Percentiles rank a stretch among this genome's conserved stretches.
Evolutionary conservation across 495 filamentous ascomycete genomes (phyloP).

Genomic region (Cetradonia linearis): DNA sequence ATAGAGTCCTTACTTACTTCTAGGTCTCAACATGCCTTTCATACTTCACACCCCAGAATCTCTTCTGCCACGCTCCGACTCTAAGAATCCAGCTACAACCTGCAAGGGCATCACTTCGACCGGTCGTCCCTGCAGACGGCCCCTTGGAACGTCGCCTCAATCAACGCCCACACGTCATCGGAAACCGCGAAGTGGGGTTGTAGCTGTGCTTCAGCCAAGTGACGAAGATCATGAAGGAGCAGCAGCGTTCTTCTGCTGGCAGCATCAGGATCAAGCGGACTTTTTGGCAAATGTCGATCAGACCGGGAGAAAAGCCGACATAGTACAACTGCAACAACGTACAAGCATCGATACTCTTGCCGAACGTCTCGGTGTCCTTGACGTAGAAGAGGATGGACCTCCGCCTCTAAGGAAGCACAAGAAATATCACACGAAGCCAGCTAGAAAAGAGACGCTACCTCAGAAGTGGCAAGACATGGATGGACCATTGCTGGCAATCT

Average conservation of each 20-base stretch:
- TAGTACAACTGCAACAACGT: conserved; percentile 41
- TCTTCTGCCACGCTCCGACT: conserved; percentile 64
- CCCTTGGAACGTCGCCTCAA: conserved; percentile 38
- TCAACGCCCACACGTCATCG: conserved; percentile 31
- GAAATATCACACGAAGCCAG: conserved; percentile 23
- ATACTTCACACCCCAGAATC: conserved; percentile 79
- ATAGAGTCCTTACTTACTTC: not conserved
- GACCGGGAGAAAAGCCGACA: conserved; percentile 17
- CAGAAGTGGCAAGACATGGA: conserved; percentile 32
- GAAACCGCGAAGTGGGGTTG: conserved; percentile 27
- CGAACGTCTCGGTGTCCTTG: conserved; percentile 64
- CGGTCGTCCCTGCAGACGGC: conserved; percentile 70
- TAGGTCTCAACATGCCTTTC: conserved; percentile 50
- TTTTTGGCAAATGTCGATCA: conserved; percentile 19
- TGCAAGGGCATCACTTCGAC: conserved; percentile 74
- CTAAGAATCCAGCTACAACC: conserved; percentile 70
- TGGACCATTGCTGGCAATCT: conserved; percentile 32
- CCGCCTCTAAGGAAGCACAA: conserved; percentile 20
- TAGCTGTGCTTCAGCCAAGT: conserved; percentile 32
- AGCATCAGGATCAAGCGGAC: conserved; percentile 80
- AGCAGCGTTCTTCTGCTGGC: conserved; percentile 73
- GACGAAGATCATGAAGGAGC: conserved; percentile 34
- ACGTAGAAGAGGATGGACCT: conserved; percentile 37
- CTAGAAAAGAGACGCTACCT: conserved; percentile 25
- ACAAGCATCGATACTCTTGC: conserved; percentile 77